Evolutionary conservation across 1,139 yeast species (phyloP).

Genomic region (Pichia sp.): DNA sequence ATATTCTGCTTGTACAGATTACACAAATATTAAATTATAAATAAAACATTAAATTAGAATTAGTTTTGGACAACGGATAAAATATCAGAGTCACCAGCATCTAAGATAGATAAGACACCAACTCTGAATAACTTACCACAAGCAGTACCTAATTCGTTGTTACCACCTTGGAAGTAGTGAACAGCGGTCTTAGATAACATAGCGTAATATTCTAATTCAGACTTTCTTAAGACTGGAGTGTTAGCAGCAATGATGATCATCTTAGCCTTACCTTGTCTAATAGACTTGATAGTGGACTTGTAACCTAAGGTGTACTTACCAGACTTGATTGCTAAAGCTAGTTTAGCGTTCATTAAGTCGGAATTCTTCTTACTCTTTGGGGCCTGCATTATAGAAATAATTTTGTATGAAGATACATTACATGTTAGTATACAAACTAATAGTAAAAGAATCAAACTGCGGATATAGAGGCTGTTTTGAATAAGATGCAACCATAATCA

Average conservation of each 20-base stretch:
- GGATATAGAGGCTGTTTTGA: not conserved
- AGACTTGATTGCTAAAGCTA: slow-evolving; percentile 96
- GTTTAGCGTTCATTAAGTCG: slow-evolving; percentile 97
- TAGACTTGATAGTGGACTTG: slow-evolving; percentile 97
- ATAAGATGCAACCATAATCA: not conserved
- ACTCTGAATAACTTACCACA: slow-evolving; percentile 99
- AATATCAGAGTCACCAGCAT: slow-evolving; percentile 99
- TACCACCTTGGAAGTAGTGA: slow-evolving; percentile 99
- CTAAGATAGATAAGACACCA: slow-evolving; percentile 92
- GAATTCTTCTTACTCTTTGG: slow-evolving; percentile 80
- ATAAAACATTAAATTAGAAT: slow-evolving; percentile 3
- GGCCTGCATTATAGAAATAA: slow-evolving; percentile 50
- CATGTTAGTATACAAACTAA: slow-evolving; percentile 7
- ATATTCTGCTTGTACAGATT: too few species aligned
- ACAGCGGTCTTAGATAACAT: slow-evolving; percentile 98
- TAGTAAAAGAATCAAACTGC: not conserved
- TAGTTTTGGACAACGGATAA: slow-evolving; percentile 49
- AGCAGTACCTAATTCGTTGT: slow-evolving; percentile 99
- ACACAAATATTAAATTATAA: not conserved
- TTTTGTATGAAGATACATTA: not conserved
- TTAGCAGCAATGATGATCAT: slow-evolving; percentile 96
- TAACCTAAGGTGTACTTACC: slow-evolving; percentile 99
- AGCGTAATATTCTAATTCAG: slow-evolving; percentile 99
- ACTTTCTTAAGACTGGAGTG: slow-evolving; percentile 99
- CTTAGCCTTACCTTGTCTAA: slow-evolving; percentile 99